These are phyloP conservation scores for Sclerotinia nivalis DNA, from an alignment of 2,329 filamentous ascomycete species.

Conservation along the genomic window DNA sequence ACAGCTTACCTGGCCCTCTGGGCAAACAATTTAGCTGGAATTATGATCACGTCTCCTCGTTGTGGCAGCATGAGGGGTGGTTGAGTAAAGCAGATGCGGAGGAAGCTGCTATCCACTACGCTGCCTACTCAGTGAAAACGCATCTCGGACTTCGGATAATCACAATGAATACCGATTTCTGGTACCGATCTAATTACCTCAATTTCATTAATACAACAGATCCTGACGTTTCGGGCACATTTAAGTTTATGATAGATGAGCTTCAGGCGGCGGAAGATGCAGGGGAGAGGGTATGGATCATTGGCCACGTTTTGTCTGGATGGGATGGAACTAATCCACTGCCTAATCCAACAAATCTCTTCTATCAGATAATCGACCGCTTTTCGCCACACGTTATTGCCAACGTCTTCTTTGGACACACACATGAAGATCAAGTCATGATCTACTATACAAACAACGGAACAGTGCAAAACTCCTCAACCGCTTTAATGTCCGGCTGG, in stretches of 20 bases:
- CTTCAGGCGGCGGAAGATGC: slow-evolving; percentile 54
- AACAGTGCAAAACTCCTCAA: slow-evolving; percentile 45
- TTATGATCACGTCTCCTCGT: slow-evolving; percentile 54
- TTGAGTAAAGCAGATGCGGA: slow-evolving; percentile 48
- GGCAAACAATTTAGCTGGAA: slow-evolving; percentile 60
- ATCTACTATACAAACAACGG: slow-evolving; percentile 56
- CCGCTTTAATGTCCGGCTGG: slow-evolving; percentile 53
- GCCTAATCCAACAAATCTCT: slow-evolving; percentile 54
- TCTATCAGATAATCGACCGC: slow-evolving; percentile 56
- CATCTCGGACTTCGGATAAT: slow-evolving; percentile 54
- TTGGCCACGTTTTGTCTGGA: slow-evolving; percentile 55
- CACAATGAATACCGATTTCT: slow-evolving; percentile 55
- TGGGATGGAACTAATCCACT: slow-evolving; percentile 58
- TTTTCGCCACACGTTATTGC: slow-evolving; percentile 57
- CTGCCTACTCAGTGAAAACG: slow-evolving; percentile 55
- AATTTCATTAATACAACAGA: slow-evolving; percentile 55
- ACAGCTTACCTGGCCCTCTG: slow-evolving; percentile 53
- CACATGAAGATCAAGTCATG: slow-evolving; percentile 55
- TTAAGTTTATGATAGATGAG: slow-evolving; percentile 53
- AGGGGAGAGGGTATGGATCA: slow-evolving; percentile 54
- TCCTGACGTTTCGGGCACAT: slow-evolving; percentile 51
- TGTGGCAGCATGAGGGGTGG: slow-evolving; percentile 60
- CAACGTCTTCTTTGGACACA: slow-evolving; percentile 56
- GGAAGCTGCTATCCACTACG: slow-evolving; percentile 55
- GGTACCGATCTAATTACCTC: slow-evolving; percentile 48